Conservation (phyloP, 2,329 filamentous ascomycete genomes). For the Venturia asperata region DNA sequence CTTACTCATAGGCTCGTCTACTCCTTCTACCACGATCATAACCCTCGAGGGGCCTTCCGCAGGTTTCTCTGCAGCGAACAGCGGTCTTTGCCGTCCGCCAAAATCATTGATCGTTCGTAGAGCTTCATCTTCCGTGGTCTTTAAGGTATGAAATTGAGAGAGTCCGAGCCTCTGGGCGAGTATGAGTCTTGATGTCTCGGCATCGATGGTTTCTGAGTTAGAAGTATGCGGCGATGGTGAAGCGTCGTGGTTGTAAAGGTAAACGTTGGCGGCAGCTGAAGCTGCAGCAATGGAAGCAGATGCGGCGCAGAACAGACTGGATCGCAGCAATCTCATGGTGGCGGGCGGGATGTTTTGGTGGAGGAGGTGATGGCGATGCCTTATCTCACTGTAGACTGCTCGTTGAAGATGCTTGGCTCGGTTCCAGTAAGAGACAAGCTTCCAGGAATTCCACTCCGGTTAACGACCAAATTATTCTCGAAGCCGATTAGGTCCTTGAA, state of each 20-base stretch:
- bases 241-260: conserved; percentile 27
- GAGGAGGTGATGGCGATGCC: conserved; percentile 12
- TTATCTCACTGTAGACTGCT: neutral
- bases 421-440: neutral
- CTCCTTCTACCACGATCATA: conserved; percentile 37
- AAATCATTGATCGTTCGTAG: conserved; percentile 42
- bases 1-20: conserved; percentile 32
- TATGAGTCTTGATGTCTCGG: conserved; percentile 43
- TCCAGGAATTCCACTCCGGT: too few relatives aligned
- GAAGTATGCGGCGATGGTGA: neutral
- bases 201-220: conserved; percentile 22
- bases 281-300: conserved; percentile 23
- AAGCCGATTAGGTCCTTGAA: too few relatives aligned
- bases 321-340: conserved; percentile 39
- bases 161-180: conserved; percentile 46
- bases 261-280: conserved; percentile 31
- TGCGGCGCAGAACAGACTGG: conserved; percentile 34
- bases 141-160: conserved; percentile 41
- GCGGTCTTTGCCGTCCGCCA: conserved; percentile 34
- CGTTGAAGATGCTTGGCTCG: neutral
- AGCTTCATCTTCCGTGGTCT: conserved; percentile 34
- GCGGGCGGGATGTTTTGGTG: neutral
- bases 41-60: conserved; percentile 23
- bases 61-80: conserved; percentile 30
- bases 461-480: too few relatives aligned